Evolutionary conservation across 352 stramenopile species (phyloP).

Genomic region (Phytopythium cucurbitacearum): DNA sequence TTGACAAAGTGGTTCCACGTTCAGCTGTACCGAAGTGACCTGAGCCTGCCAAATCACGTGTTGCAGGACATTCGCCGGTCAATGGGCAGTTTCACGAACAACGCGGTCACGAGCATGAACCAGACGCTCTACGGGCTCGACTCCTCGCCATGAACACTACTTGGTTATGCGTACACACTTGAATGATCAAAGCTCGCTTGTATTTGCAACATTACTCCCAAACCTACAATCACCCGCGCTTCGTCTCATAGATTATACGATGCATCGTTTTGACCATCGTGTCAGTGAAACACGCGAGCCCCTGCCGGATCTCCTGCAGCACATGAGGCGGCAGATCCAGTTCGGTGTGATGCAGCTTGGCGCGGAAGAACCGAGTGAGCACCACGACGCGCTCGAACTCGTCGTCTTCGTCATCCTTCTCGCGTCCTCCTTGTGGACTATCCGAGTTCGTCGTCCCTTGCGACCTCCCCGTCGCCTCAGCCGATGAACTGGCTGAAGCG

Average conservation of each 20-base stretch:
- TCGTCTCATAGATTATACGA: constrained; percentile 26
- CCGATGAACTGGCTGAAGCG: neutral
- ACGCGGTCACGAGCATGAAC: constrained; percentile 28
- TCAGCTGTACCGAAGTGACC: constrained; percentile 12
- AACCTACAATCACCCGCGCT: constrained; percentile 1
- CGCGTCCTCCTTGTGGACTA: neutral
- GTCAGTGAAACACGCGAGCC: constrained; percentile 26
- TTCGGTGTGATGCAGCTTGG: constrained; percentile 30
- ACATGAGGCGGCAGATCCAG: constrained; percentile 26
- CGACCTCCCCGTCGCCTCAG: constrained; percentile 4
- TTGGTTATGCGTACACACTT: constrained; percentile 16
- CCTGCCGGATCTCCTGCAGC: constrained; percentile 28
- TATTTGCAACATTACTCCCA: neutral
- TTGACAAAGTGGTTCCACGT: constrained; percentile 18
- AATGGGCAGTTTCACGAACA: constrained; percentile 13
- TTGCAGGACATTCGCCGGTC: constrained; percentile 13
- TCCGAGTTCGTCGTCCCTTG: neutral
- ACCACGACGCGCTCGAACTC: constrained; percentile 30
- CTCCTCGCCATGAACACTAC: constrained; percentile 1
- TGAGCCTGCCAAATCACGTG: constrained; percentile 11
- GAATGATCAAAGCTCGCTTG: constrained; percentile 1
- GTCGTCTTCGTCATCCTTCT: constrained; percentile 11
- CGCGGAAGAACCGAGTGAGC: constrained; percentile 24
- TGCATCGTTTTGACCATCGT: constrained; percentile 38
- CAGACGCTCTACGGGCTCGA: constrained; percentile 14